phyloP scores from a whole-genome alignment of 441 rosid genomes.

The Flueggea neowawraea region DNA sequence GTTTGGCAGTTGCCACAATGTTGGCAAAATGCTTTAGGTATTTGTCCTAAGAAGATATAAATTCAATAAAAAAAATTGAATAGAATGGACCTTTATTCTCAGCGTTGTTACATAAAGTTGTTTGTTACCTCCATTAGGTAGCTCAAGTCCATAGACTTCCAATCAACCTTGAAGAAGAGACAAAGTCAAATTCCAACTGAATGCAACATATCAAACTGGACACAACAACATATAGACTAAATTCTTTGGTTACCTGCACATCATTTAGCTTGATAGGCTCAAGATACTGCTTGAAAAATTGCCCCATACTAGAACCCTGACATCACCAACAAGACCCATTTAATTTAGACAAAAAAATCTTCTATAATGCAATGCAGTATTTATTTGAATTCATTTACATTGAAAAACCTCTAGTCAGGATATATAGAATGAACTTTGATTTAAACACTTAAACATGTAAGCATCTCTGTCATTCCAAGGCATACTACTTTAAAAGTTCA shows the following conservation, averaged over 20 bases:
- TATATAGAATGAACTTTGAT: no score
- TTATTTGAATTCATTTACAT: no score
- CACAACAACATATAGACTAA: no score
- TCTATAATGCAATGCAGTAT: no score
- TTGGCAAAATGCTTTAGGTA: conserved; percentile 54
- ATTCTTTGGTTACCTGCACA: conserved; percentile 43
- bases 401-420: no score
- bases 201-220: no score
- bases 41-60: conserved; percentile 51
- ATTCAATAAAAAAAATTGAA: conserved; percentile 5
- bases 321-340: conserved; percentile 12
- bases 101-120: not conserved
- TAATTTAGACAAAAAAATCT: no score
- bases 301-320: conserved; percentile 98
- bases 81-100: conserved; percentile 4
- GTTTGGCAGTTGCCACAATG: conserved; percentile 64
- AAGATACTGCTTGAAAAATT: conserved; percentile 82
- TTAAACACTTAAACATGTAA: no score
- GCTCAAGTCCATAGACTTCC: conserved; percentile 87
- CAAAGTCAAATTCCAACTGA: conserved; percentile 14
- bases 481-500: no score
- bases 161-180: conserved; percentile 60
- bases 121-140: conserved; percentile 76
- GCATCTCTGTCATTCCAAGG: no score
- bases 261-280: conserved; percentile 91